Conservation (phyloP, 2,329 filamentous ascomycete species). For the Fusarium abutilonis region DNA sequence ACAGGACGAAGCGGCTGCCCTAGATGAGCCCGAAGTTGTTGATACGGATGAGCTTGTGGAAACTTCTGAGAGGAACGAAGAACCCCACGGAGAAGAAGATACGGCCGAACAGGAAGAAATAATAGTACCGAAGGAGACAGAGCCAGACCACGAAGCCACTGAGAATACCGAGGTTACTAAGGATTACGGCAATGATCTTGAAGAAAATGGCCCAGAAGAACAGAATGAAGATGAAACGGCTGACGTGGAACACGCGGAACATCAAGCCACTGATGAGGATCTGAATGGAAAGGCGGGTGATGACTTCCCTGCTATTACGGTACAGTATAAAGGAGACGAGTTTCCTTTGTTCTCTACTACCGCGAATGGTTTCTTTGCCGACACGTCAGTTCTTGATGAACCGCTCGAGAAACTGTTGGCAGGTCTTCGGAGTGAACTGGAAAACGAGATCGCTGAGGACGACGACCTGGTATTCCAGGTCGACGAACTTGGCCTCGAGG, state of each 20-base stretch:
- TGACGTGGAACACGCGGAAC: conserved; percentile 7
- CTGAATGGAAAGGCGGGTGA: conserved; percentile 21
- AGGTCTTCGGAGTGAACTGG: conserved; percentile 58
- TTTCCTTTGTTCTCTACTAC: conserved; percentile 54
- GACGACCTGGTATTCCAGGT: conserved; percentile 64
- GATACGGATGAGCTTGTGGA: conserved; percentile 11
- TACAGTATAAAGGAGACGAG: conserved; percentile 57
- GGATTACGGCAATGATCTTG: conserved; percentile 9
- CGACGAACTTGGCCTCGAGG: conserved; percentile 63
- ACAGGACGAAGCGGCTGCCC: conserved; percentile 4
- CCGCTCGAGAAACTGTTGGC: conserved; percentile 57
- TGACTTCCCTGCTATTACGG: conserved; percentile 52
- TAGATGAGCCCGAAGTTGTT: conserved; percentile 13
- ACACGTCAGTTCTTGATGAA: conserved; percentile 54
- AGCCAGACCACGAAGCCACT: conserved; percentile 1
- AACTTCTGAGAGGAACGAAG: conserved; percentile 28
- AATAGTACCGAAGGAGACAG: neutral
- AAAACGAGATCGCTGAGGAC: conserved; percentile 55
- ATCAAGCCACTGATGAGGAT: conserved; percentile 15
- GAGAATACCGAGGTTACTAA: conserved; percentile 10
- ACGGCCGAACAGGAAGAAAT: conserved; percentile 9
- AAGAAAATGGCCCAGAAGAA: conserved; percentile 16
- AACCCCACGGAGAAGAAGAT: conserved; percentile 4
- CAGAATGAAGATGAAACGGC: conserved; percentile 22
- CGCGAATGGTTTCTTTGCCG: conserved; percentile 58